phyloP scores from a whole-genome alignment of 2,329 filamentous ascomycete species.

The Penicillium oxalicum region DNA sequence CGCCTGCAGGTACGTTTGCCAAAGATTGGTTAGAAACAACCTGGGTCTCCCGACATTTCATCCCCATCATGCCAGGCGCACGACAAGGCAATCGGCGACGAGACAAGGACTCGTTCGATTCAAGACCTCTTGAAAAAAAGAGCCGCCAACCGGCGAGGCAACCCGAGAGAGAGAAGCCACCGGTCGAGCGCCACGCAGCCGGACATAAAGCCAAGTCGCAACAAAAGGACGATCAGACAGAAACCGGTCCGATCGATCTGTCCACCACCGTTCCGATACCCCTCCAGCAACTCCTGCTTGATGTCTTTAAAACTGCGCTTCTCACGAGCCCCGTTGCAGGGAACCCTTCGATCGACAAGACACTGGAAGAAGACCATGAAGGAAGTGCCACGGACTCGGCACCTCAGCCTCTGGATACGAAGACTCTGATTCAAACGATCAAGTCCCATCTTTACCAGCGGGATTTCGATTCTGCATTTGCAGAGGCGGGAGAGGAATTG shows the following conservation, averaged over 20 bases:
- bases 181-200: not conserved
- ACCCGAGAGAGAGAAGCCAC: constrained; percentile 5
- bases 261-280: constrained; percentile 41
- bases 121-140: constrained; percentile 4
- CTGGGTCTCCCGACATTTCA: not conserved
- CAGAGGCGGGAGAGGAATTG: constrained; percentile 55
- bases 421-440: constrained; percentile 64
- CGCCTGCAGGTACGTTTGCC: too few relatives aligned
- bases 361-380: not conserved
- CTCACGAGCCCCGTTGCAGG: constrained; percentile 18
- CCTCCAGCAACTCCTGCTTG: constrained; percentile 64
- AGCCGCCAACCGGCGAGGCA: constrained; percentile 6
- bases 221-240: not conserved
- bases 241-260: constrained; percentile 17
- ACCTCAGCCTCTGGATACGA: constrained; percentile 30
- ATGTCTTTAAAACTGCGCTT: constrained; percentile 67
- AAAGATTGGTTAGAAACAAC: not conserved
- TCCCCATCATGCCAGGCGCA: constrained; percentile 5
- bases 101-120: constrained; percentile 3
- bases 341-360: not conserved
- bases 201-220: constrained; percentile 1
- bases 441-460: constrained; percentile 81
- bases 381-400: not conserved
- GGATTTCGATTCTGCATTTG: constrained; percentile 76
- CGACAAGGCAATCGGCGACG: constrained; percentile 11